Percentiles rank a stretch among this genome's conserved stretches.
phyloP scores from a whole-genome alignment of 148 eudicot species.

The Oxyria digyna region DNA sequence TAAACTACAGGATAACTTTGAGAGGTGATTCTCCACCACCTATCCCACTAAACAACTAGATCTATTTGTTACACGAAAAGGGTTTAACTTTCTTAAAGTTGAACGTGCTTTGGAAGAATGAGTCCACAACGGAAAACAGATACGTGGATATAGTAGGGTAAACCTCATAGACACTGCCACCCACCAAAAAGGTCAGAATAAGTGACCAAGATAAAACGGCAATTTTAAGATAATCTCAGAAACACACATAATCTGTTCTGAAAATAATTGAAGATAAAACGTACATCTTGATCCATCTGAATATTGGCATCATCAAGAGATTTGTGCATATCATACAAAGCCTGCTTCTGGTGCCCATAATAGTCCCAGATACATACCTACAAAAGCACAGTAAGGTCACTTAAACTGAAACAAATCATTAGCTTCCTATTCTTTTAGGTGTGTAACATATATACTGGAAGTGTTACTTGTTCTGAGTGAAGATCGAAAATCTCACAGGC shows the following conservation, averaged over 20 bases:
- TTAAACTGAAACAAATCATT: background rate
- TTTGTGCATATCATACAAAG: conserved; percentile 75
- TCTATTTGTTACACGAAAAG: background rate
- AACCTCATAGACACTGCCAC: too few species aligned
- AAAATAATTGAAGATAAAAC: conserved; percentile 13
- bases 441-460: background rate
- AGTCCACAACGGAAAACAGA: background rate
- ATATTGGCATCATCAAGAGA: conserved; percentile 92
- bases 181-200: background rate
- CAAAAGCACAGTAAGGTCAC: conserved; percentile 7
- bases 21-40: background rate
- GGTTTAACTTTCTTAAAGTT: background rate
- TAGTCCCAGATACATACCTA: conserved; percentile 86
- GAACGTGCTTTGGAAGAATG: background rate
- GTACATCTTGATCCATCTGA: conserved; percentile 95
- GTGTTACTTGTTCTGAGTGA: conserved; percentile 58
- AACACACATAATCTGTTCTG: background rate
- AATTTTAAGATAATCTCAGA: background rate
- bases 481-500: conserved; percentile 82
- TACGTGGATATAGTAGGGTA: background rate
- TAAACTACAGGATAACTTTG: background rate
- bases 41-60: background rate
- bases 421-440: background rate
- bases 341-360: conserved; percentile 65
- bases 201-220: background rate